phyloP scores from a whole-genome alignment of 116 monocot species.

The Posidonia oceanica region DNA sequence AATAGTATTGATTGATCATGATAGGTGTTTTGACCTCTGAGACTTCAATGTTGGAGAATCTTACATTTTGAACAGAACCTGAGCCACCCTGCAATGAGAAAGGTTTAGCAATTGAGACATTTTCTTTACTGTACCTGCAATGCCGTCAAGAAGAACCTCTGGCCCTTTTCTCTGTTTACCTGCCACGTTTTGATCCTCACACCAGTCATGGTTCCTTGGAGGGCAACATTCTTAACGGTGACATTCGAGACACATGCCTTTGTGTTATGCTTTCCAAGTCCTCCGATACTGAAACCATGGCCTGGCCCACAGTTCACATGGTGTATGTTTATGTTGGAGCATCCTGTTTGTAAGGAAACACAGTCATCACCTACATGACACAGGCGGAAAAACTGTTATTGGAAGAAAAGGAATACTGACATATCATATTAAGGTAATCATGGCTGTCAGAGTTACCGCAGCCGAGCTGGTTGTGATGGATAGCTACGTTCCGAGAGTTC shows the following conservation, averaged over 20 bases:
- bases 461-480: conserved; percentile 59
- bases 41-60: conserved; percentile 59
- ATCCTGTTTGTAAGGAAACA: conserved; percentile 88
- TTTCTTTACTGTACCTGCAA: neutral
- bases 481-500: conserved; percentile 57
- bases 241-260: conserved; percentile 70
- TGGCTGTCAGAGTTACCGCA: conserved; percentile 40
- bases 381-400: neutral
- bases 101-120: neutral
- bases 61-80: conserved; percentile 52
- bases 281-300: conserved; percentile 93
- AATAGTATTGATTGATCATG: conserved; percentile 88
- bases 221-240: conserved; percentile 47
- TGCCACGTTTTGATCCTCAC: conserved; percentile 94
- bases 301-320: conserved; percentile 82
- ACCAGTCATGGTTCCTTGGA: conserved; percentile 52
- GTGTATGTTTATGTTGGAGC: conserved; percentile 60
- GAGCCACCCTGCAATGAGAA: conserved; percentile 63
- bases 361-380: conserved; percentile 71
- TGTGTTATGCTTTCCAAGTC: conserved; percentile 60
- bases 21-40: conserved; percentile 65
- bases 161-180: conserved; percentile 24
- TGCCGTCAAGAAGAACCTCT: too few relatives aligned
- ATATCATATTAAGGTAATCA: neutral
- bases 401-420: neutral